Conservation (phyloP, 768 basidiomycete genomes). For the Rhizopogon vesiculosus region DNA sequence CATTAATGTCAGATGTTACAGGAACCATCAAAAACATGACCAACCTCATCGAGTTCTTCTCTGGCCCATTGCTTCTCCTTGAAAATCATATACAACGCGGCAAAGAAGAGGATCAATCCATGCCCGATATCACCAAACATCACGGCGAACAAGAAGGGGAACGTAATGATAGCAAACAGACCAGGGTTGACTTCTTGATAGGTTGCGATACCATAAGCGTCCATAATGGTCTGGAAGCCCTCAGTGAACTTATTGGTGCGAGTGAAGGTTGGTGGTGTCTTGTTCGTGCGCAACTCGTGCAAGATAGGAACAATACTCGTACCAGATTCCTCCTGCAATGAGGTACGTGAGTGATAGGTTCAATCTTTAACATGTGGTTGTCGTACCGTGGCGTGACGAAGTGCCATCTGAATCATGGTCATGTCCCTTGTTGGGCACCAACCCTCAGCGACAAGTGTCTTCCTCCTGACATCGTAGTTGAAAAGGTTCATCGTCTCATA, state of each 20-base stretch:
- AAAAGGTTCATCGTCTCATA: slow-evolving; percentile 95
- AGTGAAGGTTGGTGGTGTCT: slow-evolving; percentile 93
- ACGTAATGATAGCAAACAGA: slow-evolving; percentile 85
- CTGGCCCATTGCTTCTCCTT: slow-evolving; percentile 79
- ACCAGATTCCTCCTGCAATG: slow-evolving; percentile 76
- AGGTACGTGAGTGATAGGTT: neutral
- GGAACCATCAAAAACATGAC: slow-evolving; percentile 14
- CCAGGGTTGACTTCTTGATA: slow-evolving; percentile 99
- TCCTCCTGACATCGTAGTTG: slow-evolving; percentile 89
- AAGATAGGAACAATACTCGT: slow-evolving; percentile 90
- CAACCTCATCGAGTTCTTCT: slow-evolving; percentile 68
- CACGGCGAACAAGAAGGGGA: slow-evolving; percentile 98
- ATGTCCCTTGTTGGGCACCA: slow-evolving; percentile 98
- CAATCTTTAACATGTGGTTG: neutral
- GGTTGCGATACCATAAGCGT: slow-evolving; percentile 89
- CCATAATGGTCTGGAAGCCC: slow-evolving; percentile 97
- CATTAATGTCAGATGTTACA: neutral
- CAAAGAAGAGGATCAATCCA: slow-evolving; percentile 74
- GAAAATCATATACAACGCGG: slow-evolving; percentile 81
- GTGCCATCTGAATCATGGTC: slow-evolving; percentile 74
- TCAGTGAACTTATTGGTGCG: slow-evolving; percentile 95
- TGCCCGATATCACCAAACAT: slow-evolving; percentile 99
- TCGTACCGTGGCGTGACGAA: slow-evolving; percentile 80
- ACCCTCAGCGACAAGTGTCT: slow-evolving; percentile 94
- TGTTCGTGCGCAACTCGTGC: slow-evolving; percentile 83